Percentiles rank a stretch among this genome's conserved stretches.
phyloP scores from a whole-genome alignment of 768 basidiomycete genomes.

The Candolleomyces efflorescens region DNA sequence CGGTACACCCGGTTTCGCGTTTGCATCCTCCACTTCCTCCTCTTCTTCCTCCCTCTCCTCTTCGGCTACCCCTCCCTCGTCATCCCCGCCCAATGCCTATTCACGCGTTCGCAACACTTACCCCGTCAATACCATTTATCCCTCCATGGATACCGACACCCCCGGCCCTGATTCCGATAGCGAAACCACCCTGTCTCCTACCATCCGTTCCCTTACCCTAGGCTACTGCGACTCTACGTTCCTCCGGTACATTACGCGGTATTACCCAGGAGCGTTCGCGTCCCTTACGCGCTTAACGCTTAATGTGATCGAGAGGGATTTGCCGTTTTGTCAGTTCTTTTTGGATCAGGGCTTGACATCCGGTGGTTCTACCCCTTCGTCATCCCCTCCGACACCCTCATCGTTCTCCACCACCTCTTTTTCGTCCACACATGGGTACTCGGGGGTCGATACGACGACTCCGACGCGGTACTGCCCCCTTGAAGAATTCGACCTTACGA shows the following conservation, averaged over 20 bases:
- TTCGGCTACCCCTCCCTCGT: not conserved
- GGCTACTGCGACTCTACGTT: not conserved
- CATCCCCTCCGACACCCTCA: not conserved
- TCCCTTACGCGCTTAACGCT: not conserved
- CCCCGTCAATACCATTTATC: not conserved
- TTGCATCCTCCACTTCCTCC: not conserved
- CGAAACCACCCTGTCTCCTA: not conserved
- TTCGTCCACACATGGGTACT: not conserved
- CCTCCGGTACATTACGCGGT: slow-evolving; percentile 1
- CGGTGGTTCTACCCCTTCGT: not conserved
- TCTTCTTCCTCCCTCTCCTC: not conserved
- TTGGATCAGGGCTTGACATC: not conserved
- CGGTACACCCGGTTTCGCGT: too few species aligned
- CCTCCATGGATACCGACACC: too few species aligned
- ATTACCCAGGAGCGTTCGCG: not conserved
- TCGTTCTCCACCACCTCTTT: not conserved
- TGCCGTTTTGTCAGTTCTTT: not conserved
- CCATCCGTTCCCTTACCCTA: not conserved
- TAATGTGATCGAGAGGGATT: slow-evolving; percentile 1
- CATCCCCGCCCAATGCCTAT: not conserved
- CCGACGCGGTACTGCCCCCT: not conserved
- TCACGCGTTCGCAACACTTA: not conserved
- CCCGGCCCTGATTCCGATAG: not conserved
- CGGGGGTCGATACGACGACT: too few species aligned
- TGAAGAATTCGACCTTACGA: not conserved